Evolutionary conservation across 164 flowering plant species (phyloP), one percentile per base, ranked within the genome.

Genomic region (Kingdonia uniflora): DNA sequence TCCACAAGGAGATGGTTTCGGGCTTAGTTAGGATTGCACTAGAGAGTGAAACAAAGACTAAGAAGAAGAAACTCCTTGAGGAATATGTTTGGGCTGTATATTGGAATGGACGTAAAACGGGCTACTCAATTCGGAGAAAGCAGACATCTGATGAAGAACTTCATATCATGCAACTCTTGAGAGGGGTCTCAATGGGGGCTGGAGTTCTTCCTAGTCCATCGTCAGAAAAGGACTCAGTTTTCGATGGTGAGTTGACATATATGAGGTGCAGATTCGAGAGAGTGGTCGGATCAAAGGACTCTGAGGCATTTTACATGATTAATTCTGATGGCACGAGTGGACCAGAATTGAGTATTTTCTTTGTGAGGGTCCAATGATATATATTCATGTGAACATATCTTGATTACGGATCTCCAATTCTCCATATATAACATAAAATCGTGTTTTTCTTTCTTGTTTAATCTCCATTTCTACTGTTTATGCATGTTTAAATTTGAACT

Each of bases 111-210:
- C 61, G 87, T 13, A 87, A 85, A 51, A 50, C 66, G 0, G 96
- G 96, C 37, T 85, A 80, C 55, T 76, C 86, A 1, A 79, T 84
- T 1, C 63, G 95, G 65, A 71, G 91, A 74, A 84, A 72, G 63
- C 69, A 72, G 12, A 63, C 76, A 67, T 68, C 75, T 0, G 88
- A 76, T 5, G 97, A 84, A 20, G 97, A 84, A 61, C 49, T 66
- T 14, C 72, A 78, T 56, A 95, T 89, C 6, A 78, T 86, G 85
- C 76, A 75, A 49, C 66, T 72, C 23, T 54, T 89, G 53, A 53
- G 78, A n/a, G 94, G 95, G 0, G 88, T 84, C 12, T 89, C 95
- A 1, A 84, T 84, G 94, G 95, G 97, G 0, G 95, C 95, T 1
- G 97, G 97, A 1, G 95, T 86, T 42, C 75, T 89, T 24, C 95